phyloP scores from a whole-genome alignment of 129 eudicot genomes.

The Centrapalus pauciflorus region DNA sequence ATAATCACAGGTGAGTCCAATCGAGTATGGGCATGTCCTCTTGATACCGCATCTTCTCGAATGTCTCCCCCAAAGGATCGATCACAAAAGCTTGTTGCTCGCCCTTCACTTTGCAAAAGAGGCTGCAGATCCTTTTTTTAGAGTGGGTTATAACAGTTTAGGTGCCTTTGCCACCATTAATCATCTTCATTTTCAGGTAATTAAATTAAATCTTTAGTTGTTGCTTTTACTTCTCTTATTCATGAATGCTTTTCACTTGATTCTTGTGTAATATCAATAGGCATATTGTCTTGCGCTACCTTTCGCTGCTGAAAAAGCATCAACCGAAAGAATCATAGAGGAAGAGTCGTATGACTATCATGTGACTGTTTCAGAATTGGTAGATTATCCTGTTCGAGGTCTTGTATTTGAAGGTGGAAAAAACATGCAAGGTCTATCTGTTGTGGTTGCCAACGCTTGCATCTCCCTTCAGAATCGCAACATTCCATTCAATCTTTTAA shows the following conservation, averaged over 20 bases:
- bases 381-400: conserved; percentile 84
- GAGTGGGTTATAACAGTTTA: conserved; percentile 93
- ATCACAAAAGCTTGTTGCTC: conserved; percentile 75
- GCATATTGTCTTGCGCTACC: conserved; percentile 78
- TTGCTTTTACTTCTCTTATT: too few species aligned
- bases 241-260: too few species aligned
- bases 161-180: conserved; percentile 99
- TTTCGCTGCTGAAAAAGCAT: conserved; percentile 89
- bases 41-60: conserved; percentile 87
- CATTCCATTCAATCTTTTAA: conserved; percentile 86
- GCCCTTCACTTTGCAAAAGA: conserved; percentile 94
- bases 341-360: conserved; percentile 57
- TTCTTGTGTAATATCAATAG: too few species aligned
- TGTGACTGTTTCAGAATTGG: conserved; percentile 66
- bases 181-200: conserved; percentile 98
- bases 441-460: conserved; percentile 72
- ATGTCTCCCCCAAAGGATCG: conserved; percentile 91
- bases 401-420: conserved; percentile 85
- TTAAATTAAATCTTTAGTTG: too few species aligned
- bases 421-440: conserved; percentile 56
- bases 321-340: conserved; percentile 54
- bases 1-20: conserved; percentile 84
- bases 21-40: conserved; percentile 95
- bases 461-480: conserved; percentile 91
- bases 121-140: conserved; percentile 88